Conservation (phyloP, 768 basidiomycete species). For the Lentinula detonsa region DNA sequence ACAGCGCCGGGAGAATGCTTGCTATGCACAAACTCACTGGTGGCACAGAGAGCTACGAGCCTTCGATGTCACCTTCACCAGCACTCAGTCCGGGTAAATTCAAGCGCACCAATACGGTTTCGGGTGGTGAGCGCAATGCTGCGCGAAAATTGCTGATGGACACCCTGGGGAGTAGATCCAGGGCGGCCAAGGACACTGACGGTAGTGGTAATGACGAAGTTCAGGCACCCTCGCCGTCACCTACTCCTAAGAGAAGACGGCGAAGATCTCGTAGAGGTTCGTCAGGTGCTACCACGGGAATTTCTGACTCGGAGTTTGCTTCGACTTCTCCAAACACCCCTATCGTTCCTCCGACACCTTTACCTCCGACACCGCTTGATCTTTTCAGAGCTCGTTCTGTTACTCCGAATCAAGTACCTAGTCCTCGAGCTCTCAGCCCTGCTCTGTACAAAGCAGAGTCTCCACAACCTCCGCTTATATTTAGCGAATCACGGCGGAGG, state of each 20-base stretch:
- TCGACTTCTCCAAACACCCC: slow-evolving; percentile 59
- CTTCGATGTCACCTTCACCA: slow-evolving; percentile 48
- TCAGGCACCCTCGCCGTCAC: slow-evolving; percentile 30
- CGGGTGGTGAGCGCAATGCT: slow-evolving; percentile 73
- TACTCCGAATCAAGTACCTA: slow-evolving; percentile 34
- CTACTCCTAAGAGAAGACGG: slow-evolving; percentile 49
- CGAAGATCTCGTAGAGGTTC: slow-evolving; percentile 46
- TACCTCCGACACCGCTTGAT: slow-evolving; percentile 34
- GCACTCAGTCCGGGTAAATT: slow-evolving; percentile 38
- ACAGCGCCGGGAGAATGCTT: slow-evolving; percentile 78
- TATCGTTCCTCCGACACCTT: slow-evolving; percentile 43
- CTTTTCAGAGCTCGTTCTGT: slow-evolving; percentile 32
- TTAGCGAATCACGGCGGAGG: slow-evolving; percentile 33
- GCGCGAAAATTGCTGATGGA: slow-evolving; percentile 65
- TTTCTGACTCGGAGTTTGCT: slow-evolving; percentile 46
- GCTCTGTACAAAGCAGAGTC: neutral
- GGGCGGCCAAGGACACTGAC: slow-evolving; percentile 47
- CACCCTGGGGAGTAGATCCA: slow-evolving; percentile 51
- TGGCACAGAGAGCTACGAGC: slow-evolving; percentile 60
- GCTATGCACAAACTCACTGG: slow-evolving; percentile 87
- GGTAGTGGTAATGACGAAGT: slow-evolving; percentile 56
- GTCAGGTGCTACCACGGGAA: slow-evolving; percentile 31
- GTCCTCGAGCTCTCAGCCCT: slow-evolving; percentile 14
- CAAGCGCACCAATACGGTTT: slow-evolving; percentile 73
- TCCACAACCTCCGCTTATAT: neutral